Evolutionary conservation across 208 protist genomes (phyloP).

Genomic region (Zelonia costaricensis): DNA sequence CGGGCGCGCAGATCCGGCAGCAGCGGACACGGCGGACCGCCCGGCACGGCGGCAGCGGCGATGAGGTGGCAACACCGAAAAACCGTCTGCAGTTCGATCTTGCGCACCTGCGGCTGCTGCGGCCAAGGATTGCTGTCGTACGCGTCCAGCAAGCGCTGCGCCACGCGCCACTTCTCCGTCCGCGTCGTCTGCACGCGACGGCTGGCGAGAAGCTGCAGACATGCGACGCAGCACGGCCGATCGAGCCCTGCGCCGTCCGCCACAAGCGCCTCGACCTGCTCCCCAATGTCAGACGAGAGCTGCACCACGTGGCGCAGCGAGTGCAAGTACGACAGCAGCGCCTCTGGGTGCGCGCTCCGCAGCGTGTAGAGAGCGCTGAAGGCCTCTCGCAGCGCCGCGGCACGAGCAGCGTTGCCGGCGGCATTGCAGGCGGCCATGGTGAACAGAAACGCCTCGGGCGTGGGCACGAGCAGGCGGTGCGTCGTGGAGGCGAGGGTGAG

Average conservation of each 20-base stretch:
- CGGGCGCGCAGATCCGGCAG: conserved; percentile 26
- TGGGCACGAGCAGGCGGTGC: conserved; percentile 66
- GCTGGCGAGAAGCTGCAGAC: conserved; percentile 69
- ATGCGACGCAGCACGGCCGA: conserved; percentile 60
- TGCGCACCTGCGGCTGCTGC: conserved; percentile 64
- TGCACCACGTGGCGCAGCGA: conserved; percentile 60
- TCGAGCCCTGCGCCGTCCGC: conserved; percentile 54
- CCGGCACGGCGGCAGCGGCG: conserved; percentile 9
- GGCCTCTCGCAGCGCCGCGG: conserved; percentile 46
- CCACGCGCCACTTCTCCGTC: conserved; percentile 40
- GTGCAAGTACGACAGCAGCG: conserved; percentile 63
- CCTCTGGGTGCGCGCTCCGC: conserved; percentile 67
- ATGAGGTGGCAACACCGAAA: conserved; percentile 81
- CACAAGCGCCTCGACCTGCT: conserved; percentile 50
- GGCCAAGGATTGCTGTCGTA: conserved; percentile 78
- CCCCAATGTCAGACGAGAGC: conserved; percentile 24
- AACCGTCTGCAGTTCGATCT: conserved; percentile 76
- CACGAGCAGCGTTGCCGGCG: conserved; percentile 52
- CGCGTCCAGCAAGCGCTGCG: conserved; percentile 26
- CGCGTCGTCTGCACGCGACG: conserved; percentile 24
- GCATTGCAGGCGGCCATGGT: conserved; percentile 68
- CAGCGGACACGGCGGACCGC: conserved; percentile 8
- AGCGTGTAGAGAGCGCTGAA: conserved; percentile 44
- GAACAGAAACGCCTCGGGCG: conserved; percentile 71
- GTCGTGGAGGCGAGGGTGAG: conserved; percentile 32